Conservation (phyloP, 345 rosid species). For the Hevea brasiliensis region DNA sequence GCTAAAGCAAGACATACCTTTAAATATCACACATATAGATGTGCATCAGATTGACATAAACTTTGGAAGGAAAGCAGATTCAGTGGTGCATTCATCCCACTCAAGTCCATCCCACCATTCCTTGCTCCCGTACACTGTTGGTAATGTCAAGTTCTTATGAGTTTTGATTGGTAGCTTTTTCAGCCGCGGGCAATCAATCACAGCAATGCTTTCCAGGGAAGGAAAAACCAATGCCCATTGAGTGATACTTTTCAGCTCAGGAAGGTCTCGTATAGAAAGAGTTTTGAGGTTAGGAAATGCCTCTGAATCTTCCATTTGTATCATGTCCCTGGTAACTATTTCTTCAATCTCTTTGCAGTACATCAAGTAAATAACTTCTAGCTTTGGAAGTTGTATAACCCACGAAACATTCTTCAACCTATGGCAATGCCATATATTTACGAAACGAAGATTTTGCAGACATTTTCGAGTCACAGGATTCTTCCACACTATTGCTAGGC, state of each 20-base stretch:
- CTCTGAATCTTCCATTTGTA: conserved; percentile 9
- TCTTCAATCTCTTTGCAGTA: conserved; percentile 50
- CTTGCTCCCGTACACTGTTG: conserved; percentile 39
- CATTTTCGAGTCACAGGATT: conserved; percentile 28
- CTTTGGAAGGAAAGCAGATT: conserved; percentile 24
- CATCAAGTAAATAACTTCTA: conserved; percentile 42
- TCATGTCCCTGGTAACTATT: conserved; percentile 26
- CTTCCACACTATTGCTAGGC: conserved; percentile 41
- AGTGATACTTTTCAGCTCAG: conserved; percentile 40
- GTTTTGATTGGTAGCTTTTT: conserved; percentile 37
- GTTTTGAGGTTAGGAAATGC: conserved; percentile 46
- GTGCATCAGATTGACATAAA: conserved; percentile 38
- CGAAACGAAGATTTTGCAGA: conserved; percentile 41
- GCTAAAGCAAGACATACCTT: too few species aligned
- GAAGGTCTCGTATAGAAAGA: conserved; percentile 40
- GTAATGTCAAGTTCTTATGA: conserved; percentile 6
- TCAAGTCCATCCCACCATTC: conserved; percentile 52
- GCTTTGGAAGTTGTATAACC: conserved; percentile 42
- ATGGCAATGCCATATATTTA: conserved; percentile 48
- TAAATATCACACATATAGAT: too few species aligned
- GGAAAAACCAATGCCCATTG: conserved; percentile 29
- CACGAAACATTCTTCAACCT: conserved; percentile 48
- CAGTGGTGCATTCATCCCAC: conserved; percentile 28
- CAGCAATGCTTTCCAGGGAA: conserved; percentile 41
- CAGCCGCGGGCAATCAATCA: conserved; percentile 42